Percentiles rank a stretch among this genome's conserved stretches.
phyloP scores from a whole-genome alignment of 2,329 filamentous ascomycete species.

The Coleophoma crateriformis region DNA sequence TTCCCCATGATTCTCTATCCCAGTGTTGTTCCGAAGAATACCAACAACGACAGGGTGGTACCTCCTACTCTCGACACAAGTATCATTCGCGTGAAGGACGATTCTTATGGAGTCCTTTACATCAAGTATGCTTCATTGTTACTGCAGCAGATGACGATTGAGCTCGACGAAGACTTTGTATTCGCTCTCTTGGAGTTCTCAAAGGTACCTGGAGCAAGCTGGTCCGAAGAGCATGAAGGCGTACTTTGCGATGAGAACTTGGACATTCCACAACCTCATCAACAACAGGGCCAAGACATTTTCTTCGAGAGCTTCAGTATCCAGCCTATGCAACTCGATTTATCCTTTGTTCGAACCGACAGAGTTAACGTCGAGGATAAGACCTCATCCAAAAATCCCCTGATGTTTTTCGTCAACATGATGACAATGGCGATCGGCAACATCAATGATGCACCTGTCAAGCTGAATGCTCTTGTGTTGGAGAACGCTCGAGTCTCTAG shows the following conservation, averaged over 20 bases:
- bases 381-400: constrained; percentile 80
- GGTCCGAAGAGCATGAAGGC: constrained; percentile 71
- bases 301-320: constrained; percentile 97
- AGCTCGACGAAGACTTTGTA: constrained; percentile 97
- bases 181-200: constrained; percentile 93
- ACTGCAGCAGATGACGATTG: constrained; percentile 95
- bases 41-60: constrained; percentile 82
- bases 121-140: constrained; percentile 96
- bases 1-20: constrained; percentile 97
- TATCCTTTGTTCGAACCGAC: constrained; percentile 96
- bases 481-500: constrained; percentile 93
- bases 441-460: constrained; percentile 93
- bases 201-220: constrained; percentile 85
- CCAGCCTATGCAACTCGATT: constrained; percentile 95
- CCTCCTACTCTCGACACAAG: constrained; percentile 92
- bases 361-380: constrained; percentile 95
- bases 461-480: constrained; percentile 87
- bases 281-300: constrained; percentile 83
- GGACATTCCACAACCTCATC: constrained; percentile 86
- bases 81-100: constrained; percentile 92
- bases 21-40: constrained; percentile 94
- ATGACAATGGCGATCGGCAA: constrained; percentile 99
- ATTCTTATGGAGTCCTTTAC: constrained; percentile 95
- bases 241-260: constrained; percentile 84
- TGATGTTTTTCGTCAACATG: constrained; percentile 99